Conservation (phyloP, 163 green algal species). For the Chlamydomonas reinhardtii region DNA sequence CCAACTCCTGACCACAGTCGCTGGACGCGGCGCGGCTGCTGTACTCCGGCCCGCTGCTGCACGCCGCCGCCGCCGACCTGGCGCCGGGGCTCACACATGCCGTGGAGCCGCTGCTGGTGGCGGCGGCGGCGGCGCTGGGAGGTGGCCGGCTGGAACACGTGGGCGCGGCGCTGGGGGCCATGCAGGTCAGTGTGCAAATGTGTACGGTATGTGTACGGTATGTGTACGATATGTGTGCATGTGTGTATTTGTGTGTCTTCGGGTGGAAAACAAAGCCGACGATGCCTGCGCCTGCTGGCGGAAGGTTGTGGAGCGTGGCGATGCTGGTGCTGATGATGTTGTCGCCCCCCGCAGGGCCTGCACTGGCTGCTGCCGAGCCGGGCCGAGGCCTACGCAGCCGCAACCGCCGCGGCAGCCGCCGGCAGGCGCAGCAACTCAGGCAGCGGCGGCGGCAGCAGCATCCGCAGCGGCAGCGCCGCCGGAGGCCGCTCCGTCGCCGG, state of each 20-base stretch:
- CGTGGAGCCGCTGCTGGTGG: not conserved
- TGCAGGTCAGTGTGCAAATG: constrained; percentile 4
- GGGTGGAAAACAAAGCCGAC: too few species aligned
- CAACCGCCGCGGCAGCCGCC: not conserved
- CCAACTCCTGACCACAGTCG: too few species aligned
- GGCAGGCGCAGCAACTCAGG: not conserved
- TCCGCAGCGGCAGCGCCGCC: not conserved
- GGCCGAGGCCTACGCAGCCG: constrained; percentile 22
- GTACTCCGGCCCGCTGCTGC: constrained; percentile 26
- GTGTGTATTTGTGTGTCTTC: too few species aligned
- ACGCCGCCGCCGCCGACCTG: constrained; percentile 25
- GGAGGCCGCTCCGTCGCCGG: not conserved
- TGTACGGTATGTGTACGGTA: not conserved
- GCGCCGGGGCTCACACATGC: not conserved
- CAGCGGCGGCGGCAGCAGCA: not conserved
- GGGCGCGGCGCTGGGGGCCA: constrained; percentile 23
- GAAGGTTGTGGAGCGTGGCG: too few species aligned
- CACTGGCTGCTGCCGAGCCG: constrained; percentile 37
- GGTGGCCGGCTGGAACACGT: not conserved
- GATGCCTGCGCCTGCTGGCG: too few species aligned
- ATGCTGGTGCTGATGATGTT: not conserved
- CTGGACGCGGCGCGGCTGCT: constrained; percentile 28
- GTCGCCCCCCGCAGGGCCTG: not conserved
- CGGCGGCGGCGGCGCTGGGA: not conserved
- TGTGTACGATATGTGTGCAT: too few species aligned